Evolutionary conservation across 2,329 filamentous ascomycete genomes (phyloP), one percentile per base, ranked within the genome.

Genomic region (Leptographium radiaticola): DNA sequence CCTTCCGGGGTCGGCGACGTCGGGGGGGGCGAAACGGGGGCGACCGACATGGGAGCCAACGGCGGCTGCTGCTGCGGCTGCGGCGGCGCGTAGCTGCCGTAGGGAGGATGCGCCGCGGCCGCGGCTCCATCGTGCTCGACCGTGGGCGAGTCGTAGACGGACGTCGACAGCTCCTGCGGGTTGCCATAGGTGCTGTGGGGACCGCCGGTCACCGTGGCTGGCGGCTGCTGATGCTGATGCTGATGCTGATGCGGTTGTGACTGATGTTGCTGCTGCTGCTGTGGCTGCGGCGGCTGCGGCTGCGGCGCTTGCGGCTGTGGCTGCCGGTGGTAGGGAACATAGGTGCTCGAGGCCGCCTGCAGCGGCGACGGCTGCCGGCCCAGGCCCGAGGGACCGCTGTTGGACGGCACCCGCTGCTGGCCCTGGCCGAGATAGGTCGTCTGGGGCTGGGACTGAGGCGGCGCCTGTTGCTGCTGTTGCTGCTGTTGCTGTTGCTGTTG

Each of bases 81-180:
- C 13, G 56, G 40, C 5, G 53, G 57, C 15, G 61, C 60, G 60
- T 68, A 68, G 42, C 62, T 58, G 2, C 57, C 57, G 58, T 76
- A 74, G 53, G 65, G 65, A 46, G 71, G 67, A 55, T 74, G 77
- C 45, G 69, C 66, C n/a, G 47, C 34, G 12, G 34, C 36, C 56
- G 48, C 4, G 10, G 38, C 20, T 1, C 51, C 69, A 10, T 73
- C 75, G 63, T 77, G 73, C 7, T 74, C 66, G 13, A 74, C 79
- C 42, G 86, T 75, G 44, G 86, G 86, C 4, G 85, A 86, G 66
- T 89, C 85, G 63, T 89, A 90, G 11, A 80, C 80, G 1, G 85
- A 86, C 0, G 86, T 89, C 31, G 86, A 84, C 48, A 91, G 73
- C 68, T 91, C 87, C 67, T 90, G 87, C 0, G 86, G 81, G 58